These are phyloP conservation scores for Podila clonocystis DNA, from an alignment of 192 early-diverging fungal species.

Conservation along the genomic window DNA sequence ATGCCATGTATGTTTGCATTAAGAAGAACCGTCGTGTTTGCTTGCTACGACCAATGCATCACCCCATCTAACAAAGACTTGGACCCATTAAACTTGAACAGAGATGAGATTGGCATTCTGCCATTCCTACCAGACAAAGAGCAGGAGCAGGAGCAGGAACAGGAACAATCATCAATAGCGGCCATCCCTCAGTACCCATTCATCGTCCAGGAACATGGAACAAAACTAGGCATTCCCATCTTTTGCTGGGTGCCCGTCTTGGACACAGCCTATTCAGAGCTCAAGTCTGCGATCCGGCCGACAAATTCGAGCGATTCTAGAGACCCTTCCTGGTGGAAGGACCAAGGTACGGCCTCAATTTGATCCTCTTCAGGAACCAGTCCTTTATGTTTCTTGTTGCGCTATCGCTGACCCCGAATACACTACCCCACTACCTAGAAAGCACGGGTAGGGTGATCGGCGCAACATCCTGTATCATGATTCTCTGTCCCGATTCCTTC, in stretches of 20 bases:
- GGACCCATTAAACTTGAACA: not conserved
- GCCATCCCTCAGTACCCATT: constrained; percentile 18
- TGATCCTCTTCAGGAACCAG: not conserved
- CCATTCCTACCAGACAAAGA: constrained; percentile 29
- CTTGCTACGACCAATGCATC: no score
- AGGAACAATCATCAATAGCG: not conserved
- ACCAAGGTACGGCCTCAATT: constrained; percentile 31
- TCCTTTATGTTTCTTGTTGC: not conserved
- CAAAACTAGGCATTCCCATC: constrained; percentile 44
- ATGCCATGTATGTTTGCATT: constrained; percentile 14
- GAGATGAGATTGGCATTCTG: constrained; percentile 42
- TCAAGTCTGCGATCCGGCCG: constrained; percentile 16
- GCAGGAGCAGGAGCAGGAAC: not conserved
- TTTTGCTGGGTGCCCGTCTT: constrained; percentile 44
- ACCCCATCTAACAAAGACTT: not conserved
- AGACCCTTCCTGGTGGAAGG: constrained; percentile 16
- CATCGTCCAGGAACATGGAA: constrained; percentile 34
- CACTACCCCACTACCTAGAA: not conserved
- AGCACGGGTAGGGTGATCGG: constrained; percentile 7
- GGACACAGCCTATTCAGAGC: constrained; percentile 12
- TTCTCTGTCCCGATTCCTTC: constrained; percentile 62
- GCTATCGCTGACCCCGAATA: not conserved
- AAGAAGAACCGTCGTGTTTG: no score
- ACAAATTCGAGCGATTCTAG: not conserved
- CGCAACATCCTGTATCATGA: constrained; percentile 51